Base-by-base conservation (phyloP, 2,329 filamentous ascomycete genomes). In the Cercospora sp. region DNA sequence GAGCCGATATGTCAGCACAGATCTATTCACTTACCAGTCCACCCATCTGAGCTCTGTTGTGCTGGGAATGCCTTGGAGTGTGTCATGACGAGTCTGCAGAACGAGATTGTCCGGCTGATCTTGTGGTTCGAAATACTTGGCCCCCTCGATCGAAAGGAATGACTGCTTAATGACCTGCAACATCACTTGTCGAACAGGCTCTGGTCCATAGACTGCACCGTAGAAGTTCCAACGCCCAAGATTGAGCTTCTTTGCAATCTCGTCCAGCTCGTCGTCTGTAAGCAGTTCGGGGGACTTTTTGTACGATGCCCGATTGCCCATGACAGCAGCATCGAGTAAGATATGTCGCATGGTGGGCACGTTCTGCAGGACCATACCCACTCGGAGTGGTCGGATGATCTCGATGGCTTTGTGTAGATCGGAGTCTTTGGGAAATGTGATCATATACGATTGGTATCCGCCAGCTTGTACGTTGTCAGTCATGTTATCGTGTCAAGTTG, bases 221-320 rank as follows among this genome's bases (percentile, higher is more conserved):
- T 85, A 85, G 75, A 85, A 85, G 63, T 83, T 81, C 83, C 84
- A 86, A 1, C 81, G 75, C n/a, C 82, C 82, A 0, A 84, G 76
- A 33, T 79, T 76, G 5, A 83, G 78, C 58, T 79, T 76, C 28
- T 74, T 71, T 2, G 81, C 80, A 5, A 84, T 81, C 1, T 65
- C 73, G 39, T 83, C 80, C 3, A 83, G 68, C 45, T 81, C 81
- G 1, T 72, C 76, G 30, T 83, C 80, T 1, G 69, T 77, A 1
- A 84, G 71, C 0, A 80, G 79, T 12, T 75, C 75, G n/a, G 75
- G 70, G 3, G 66, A 59, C 39, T 58, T 33, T 57, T 69, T 69
- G 60, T 76, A 75, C 4, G 77, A 75, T 48, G 80, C 81, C 3
- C 77, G 78, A 8, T 73, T 70, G 9, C 81, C 82, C 13, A 80